Conservation (phyloP, 139 green algal species). For the Desmodesmus armatus region DNA sequence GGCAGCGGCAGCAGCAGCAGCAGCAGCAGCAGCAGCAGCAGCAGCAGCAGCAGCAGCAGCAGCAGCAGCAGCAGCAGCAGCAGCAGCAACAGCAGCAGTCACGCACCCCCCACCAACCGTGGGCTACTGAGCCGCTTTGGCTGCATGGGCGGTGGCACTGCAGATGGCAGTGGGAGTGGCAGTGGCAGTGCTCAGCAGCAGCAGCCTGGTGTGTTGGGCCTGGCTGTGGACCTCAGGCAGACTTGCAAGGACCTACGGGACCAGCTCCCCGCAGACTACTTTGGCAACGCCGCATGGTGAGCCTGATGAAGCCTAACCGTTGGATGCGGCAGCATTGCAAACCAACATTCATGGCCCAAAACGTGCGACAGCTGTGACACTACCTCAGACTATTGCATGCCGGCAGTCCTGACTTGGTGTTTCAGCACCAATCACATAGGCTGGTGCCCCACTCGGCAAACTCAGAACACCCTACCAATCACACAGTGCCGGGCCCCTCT, state of each 20-base stretch:
- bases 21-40: background rate
- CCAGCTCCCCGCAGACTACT: conserved; percentile 15
- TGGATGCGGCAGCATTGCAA: too few relatives aligned
- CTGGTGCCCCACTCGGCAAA: too few relatives aligned
- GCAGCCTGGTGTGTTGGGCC: background rate
- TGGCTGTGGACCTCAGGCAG: conserved; percentile 18
- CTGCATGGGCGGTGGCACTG: background rate
- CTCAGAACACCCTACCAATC: too few relatives aligned
- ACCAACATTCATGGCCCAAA: too few relatives aligned
- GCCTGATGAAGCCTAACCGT: too few relatives aligned
- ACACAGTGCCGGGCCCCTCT: too few relatives aligned
- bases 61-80: background rate
- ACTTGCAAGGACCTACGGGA: conserved; percentile 16
- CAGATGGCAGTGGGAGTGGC: too few relatives aligned
- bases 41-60: background rate
- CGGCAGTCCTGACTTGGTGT: too few relatives aligned
- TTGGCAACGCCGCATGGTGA: conserved; percentile 36
- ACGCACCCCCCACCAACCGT: background rate
- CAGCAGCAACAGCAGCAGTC: background rate
- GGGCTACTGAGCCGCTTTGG: background rate
- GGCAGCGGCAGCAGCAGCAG: background rate
- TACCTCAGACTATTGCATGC: too few relatives aligned
- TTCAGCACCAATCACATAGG: too few relatives aligned
- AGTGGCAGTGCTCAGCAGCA: too few relatives aligned
- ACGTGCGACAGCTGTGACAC: too few relatives aligned